A percentile compares a stretch with the other conserved stretches of the same genome.
Evolutionary conservation across 1,284 basidiomycete genomes (phyloP).

Genomic region (Rhodofomes roseus): DNA sequence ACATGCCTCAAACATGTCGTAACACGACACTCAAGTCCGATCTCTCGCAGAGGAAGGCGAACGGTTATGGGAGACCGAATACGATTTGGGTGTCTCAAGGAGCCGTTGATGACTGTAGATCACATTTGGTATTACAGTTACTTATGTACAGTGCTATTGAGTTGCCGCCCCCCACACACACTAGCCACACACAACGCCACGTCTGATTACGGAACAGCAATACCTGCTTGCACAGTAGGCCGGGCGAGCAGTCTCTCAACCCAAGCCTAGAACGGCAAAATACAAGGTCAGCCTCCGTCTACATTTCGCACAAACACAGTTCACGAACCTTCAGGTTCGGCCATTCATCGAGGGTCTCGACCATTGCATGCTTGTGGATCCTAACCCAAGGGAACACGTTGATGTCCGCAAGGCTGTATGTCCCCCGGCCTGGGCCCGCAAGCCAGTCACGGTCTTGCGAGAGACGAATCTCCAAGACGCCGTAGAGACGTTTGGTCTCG

Average conservation of each 20-base stretch:
- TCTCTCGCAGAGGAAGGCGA: no score
- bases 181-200: no score
- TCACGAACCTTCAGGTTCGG: slow-evolving; percentile 31
- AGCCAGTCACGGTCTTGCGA: slow-evolving; percentile 57
- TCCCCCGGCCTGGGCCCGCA: slow-evolving; percentile 62
- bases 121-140: no score
- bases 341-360: slow-evolving; percentile 42
- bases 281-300: not conserved
- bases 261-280: slow-evolving; percentile 19
- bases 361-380: slow-evolving; percentile 37
- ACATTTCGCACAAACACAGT: no score
- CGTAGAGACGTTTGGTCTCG: slow-evolving; percentile 76
- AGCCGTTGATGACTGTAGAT: no score
- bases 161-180: no score
- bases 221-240: slow-evolving; percentile 23
- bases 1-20: no score
- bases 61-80: no score
- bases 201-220: slow-evolving; percentile 19
- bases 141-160: no score
- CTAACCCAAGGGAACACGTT: slow-evolving; percentile 59
- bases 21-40: no score
- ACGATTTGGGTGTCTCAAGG: no score
- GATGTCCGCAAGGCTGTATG: slow-evolving; percentile 65
- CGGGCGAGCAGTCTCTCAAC: slow-evolving; percentile 19
- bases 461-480: slow-evolving; percentile 72